Conservation (phyloP, 495 filamentous ascomycete genomes). For the Pseudoneurospora amorphoporcata region DNA sequence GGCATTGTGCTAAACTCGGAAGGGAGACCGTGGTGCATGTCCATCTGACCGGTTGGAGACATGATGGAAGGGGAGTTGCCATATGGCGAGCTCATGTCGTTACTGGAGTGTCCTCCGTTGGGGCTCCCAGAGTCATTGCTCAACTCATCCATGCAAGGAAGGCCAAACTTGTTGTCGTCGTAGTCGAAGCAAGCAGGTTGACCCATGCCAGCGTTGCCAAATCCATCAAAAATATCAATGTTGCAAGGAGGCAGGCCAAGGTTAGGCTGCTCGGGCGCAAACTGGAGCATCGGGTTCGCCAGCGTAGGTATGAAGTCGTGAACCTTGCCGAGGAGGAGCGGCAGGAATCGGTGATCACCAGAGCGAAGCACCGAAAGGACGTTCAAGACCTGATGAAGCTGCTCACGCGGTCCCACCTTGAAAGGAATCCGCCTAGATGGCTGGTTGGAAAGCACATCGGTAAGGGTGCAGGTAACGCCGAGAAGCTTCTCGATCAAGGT, state of each 20-base stretch:
- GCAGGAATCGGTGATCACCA: slow-evolving; percentile 60
- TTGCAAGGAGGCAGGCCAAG: slow-evolving; percentile 14
- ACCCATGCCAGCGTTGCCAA: slow-evolving; percentile 41
- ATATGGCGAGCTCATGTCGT: slow-evolving; percentile 38
- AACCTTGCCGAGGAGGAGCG: slow-evolving; percentile 59
- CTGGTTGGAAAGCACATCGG: slow-evolving; percentile 61
- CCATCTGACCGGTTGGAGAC: slow-evolving; percentile 27
- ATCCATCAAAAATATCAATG: slow-evolving; percentile 50
- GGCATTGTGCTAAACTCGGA: slow-evolving; percentile 32
- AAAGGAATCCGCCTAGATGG: slow-evolving; percentile 48
- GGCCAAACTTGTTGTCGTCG: slow-evolving; percentile 25
- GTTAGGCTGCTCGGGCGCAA: slow-evolving; percentile 34
- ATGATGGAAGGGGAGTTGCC: slow-evolving; percentile 34
- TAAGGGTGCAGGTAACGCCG: slow-evolving; percentile 61
- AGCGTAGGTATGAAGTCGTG: slow-evolving; percentile 54
- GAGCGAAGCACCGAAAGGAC: slow-evolving; percentile 59
- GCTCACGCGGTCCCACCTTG: slow-evolving; percentile 57
- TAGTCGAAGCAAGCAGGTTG: slow-evolving; percentile 26
- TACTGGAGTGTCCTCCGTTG: slow-evolving; percentile 17
- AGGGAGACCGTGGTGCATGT: slow-evolving; percentile 22
- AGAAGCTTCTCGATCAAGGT: slow-evolving; percentile 71
- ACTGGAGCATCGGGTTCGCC: slow-evolving; percentile 43
- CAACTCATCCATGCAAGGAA: slow-evolving; percentile 31
- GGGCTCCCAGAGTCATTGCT: slow-evolving; percentile 30
- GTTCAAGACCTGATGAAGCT: slow-evolving; percentile 57